Evolutionary conservation across 2,329 filamentous ascomycete species (phyloP).

Genomic region (Xylaria polymorpha): DNA sequence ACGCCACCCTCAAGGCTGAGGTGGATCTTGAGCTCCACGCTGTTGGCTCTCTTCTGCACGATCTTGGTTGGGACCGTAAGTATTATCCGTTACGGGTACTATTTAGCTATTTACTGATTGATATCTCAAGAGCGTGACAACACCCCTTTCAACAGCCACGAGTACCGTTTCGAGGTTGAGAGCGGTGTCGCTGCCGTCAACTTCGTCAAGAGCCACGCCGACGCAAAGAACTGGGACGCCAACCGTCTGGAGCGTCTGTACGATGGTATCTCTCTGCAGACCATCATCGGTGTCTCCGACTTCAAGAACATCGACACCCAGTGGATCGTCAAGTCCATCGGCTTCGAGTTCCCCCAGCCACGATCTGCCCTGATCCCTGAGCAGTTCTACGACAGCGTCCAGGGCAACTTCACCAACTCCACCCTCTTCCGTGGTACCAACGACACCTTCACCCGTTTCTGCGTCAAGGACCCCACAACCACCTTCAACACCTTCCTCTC

Average conservation of each 20-base stretch:
- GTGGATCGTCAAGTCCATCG: slow-evolving; percentile 40
- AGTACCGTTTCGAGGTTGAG: slow-evolving; percentile 39
- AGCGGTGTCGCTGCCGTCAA: slow-evolving; percentile 34
- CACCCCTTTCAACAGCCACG: slow-evolving; percentile 34
- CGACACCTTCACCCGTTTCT: slow-evolving; percentile 40
- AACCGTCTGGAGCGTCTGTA: slow-evolving; percentile 37
- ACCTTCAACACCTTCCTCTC: slow-evolving; percentile 40
- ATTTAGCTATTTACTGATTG: not conserved
- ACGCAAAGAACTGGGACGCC: slow-evolving; percentile 32
- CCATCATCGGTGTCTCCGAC: slow-evolving; percentile 34
- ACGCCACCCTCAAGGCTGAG: slow-evolving; percentile 39
- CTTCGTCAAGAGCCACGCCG: slow-evolving; percentile 37
- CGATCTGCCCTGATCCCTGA: slow-evolving; percentile 35
- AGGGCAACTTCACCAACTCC: slow-evolving; percentile 40
- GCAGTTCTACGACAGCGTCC: slow-evolving; percentile 38
- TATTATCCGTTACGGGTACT: not conserved
- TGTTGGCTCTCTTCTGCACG: slow-evolving; percentile 38
- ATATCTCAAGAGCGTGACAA: slow-evolving; percentile 31
- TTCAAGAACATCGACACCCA: slow-evolving; percentile 41
- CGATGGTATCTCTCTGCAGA: slow-evolving; percentile 39
- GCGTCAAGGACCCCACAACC: slow-evolving; percentile 36
- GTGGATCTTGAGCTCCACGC: slow-evolving; percentile 41
- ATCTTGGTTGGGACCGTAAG: slow-evolving; percentile 41
- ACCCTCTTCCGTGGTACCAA: slow-evolving; percentile 41
- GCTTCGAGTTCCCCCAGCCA: slow-evolving; percentile 40